These are phyloP conservation scores for Exobasidium rhododendri DNA, from an alignment of 1,284 basidiomycete genomes.

Conservation along the genomic window DNA sequence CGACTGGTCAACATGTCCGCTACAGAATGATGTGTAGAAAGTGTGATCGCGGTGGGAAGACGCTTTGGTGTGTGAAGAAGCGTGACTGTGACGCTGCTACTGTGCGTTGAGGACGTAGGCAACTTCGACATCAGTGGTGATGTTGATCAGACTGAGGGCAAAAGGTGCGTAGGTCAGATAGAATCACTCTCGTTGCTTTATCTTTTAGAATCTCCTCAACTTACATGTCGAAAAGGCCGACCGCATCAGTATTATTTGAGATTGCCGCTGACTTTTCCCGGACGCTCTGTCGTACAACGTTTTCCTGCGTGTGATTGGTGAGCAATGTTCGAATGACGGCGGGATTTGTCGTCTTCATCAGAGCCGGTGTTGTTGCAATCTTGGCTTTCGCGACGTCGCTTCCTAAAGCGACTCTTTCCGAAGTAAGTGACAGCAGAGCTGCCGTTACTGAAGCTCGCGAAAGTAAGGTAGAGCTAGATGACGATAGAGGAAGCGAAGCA, in stretches of 20 bases:
- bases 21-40: too few species aligned
- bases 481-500: background rate
- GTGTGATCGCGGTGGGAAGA: too few species aligned
- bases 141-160: background rate
- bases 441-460: background rate
- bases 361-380: background rate
- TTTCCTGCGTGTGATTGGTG: background rate
- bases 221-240: background rate
- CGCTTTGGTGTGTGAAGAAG: too few species aligned
- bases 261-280: background rate
- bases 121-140: background rate
- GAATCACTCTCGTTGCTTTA: too few species aligned
- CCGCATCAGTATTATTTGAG: background rate
- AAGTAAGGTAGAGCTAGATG: background rate
- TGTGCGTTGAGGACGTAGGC: background rate
- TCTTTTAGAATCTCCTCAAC: too few species aligned
- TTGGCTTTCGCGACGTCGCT: background rate
- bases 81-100: too few species aligned
- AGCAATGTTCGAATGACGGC: background rate
- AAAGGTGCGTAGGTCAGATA: background rate
- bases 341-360: background rate
- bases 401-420: background rate
- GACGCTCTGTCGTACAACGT: background rate
- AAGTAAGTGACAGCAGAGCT: background rate
- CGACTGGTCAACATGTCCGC: too few species aligned